These are phyloP conservation scores for Arabidopsis hybrid DNA, from an alignment of 441 rosid species.

Conservation along the genomic window DNA sequence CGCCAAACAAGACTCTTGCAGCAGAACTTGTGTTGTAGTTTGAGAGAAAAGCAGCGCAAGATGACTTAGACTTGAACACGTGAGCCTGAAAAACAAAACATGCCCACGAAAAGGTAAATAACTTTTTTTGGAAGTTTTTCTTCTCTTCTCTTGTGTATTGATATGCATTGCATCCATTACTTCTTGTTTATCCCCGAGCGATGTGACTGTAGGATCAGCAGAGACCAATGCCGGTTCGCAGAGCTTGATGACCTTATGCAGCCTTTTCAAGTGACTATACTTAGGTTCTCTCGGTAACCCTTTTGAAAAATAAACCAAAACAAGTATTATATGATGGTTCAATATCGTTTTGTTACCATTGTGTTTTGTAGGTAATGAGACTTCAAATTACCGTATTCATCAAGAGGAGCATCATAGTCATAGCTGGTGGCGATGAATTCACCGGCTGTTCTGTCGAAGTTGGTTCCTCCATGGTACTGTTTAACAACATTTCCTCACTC, in stretches of 20 bases:
- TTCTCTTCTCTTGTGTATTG: slow-evolving; percentile 10
- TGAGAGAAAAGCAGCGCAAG: slow-evolving; percentile 67
- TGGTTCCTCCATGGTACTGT: slow-evolving; percentile 78
- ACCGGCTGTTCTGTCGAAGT: slow-evolving; percentile 71
- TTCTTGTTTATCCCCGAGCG: slow-evolving; percentile 56
- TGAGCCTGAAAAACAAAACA: slow-evolving; percentile 49
- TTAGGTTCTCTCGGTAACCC: slow-evolving; percentile 61
- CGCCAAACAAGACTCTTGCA: slow-evolving; percentile 49
- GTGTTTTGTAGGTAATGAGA: background rate
- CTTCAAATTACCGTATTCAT: slow-evolving; percentile 60
- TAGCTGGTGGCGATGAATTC: slow-evolving; percentile 75
- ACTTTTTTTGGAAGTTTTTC: background rate
- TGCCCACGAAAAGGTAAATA: slow-evolving; percentile 2
- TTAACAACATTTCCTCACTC: slow-evolving; percentile 26
- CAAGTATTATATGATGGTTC: background rate
- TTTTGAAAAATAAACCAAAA: slow-evolving; percentile 13
- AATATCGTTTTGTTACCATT: background rate
- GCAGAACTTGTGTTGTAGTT: slow-evolving; percentile 52
- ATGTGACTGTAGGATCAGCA: slow-evolving; percentile 49
- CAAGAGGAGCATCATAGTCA: slow-evolving; percentile 76
- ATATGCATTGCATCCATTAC: slow-evolving; percentile 37
- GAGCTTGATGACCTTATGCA: slow-evolving; percentile 59
- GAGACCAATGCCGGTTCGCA: slow-evolving; percentile 62
- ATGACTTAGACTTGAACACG: slow-evolving; percentile 46
- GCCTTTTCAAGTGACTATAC: slow-evolving; percentile 58